phyloP scores from a whole-genome alignment of 2,329 filamentous ascomycete species.

The Penicillium italicum region DNA sequence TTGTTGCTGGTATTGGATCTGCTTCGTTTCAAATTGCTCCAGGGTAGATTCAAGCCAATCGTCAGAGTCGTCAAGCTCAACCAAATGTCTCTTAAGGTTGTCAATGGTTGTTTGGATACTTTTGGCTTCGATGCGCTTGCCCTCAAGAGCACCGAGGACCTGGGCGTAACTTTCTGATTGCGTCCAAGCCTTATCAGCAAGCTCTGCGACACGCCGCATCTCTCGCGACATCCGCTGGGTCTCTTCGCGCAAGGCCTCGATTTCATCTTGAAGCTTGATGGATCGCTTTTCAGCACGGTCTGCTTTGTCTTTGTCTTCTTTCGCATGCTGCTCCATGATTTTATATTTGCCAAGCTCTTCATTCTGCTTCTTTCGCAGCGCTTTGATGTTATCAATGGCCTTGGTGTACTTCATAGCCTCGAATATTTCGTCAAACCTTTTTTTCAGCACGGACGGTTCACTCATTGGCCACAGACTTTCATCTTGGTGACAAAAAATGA shows the following conservation, averaged over 20 bases:
- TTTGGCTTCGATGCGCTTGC: constrained; percentile 70
- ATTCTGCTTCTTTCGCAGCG: constrained; percentile 76
- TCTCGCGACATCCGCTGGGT: constrained; percentile 56
- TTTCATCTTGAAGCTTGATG: constrained; percentile 60
- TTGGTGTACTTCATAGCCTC: constrained; percentile 96
- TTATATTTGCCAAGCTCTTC: constrained; percentile 70
- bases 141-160: constrained; percentile 70
- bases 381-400: constrained; percentile 91
- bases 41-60: constrained; percentile 68
- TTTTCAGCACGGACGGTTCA: constrained; percentile 79
- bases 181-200: constrained; percentile 64
- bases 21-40: constrained; percentile 72
- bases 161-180: constrained; percentile 70
- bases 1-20: constrained; percentile 62
- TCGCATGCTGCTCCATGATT: constrained; percentile 71
- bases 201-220: constrained; percentile 44
- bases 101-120: constrained; percentile 67
- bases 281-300: constrained; percentile 66
- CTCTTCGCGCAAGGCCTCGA: constrained; percentile 56
- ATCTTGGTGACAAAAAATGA: constrained; percentile 98
- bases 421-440: constrained; percentile 95
- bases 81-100: constrained; percentile 67
- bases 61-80: constrained; percentile 75
- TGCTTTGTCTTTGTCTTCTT: constrained; percentile 79
- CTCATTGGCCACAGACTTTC: constrained; percentile 97